A percentile compares a stretch with the other conserved stretches of the same genome.
These are phyloP conservation scores for Penicillium sp. DNA, from an alignment of 2,329 filamentous ascomycete genomes.

Conservation along the genomic window DNA sequence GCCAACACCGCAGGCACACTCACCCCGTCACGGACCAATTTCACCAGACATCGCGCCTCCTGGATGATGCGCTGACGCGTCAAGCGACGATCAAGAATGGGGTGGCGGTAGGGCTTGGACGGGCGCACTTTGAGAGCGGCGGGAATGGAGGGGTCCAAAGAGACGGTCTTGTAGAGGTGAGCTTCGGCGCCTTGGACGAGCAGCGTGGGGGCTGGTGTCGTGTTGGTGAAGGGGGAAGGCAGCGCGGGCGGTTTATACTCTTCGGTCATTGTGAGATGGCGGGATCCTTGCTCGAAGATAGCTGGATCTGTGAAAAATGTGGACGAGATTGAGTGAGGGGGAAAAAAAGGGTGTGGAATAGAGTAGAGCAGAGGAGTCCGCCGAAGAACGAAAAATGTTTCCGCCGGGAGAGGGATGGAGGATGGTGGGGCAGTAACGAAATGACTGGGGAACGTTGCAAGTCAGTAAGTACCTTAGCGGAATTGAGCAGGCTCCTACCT, in stretches of 20 bases:
- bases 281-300: too few relatives aligned
- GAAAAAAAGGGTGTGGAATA: too few relatives aligned
- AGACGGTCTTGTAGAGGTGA: conserved; percentile 81
- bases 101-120: conserved; percentile 85
- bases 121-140: conserved; percentile 89
- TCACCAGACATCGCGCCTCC: conserved; percentile 78
- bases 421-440: too few relatives aligned
- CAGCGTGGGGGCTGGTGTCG: conserved; percentile 58
- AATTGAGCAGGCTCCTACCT: too few relatives aligned
- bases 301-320: too few relatives aligned
- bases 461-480: too few relatives aligned
- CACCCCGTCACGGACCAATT: conserved; percentile 72
- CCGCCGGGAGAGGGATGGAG: too few relatives aligned
- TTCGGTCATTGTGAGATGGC: conserved; percentile 10
- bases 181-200: conserved; percentile 94
- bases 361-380: too few relatives aligned
- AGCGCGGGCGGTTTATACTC: conserved; percentile 41
- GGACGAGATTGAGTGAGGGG: too few relatives aligned
- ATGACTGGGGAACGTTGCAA: too few relatives aligned
- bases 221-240: conserved; percentile 59
- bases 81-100: conserved; percentile 76
- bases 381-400: too few relatives aligned
- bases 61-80: conserved; percentile 81
- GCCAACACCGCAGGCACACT: conserved; percentile 76
- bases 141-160: conserved; percentile 60